Percentiles rank a stretch among this genome's conserved stretches.
Conservation (phyloP, 345 rosid genomes). For the Linum usitatissimum region DNA sequence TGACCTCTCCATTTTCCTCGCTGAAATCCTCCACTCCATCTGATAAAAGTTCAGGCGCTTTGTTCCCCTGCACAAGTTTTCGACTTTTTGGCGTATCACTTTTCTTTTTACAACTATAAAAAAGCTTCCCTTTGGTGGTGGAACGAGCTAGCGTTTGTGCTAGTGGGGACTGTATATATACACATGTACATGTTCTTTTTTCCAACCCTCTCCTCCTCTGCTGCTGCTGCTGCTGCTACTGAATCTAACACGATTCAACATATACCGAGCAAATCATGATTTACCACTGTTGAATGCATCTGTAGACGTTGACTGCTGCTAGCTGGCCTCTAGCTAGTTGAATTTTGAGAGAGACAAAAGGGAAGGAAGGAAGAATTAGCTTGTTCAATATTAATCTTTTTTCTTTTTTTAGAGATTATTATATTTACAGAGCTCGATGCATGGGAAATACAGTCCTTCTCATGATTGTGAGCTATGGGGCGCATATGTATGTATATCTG, state of each 20-base stretch:
- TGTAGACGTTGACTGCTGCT: no score
- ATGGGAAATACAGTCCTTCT: background rate
- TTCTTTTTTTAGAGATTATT: background rate
- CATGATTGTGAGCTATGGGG: background rate
- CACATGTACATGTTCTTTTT: background rate
- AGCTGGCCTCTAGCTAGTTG: no score
- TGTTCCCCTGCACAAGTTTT: slow-evolving; percentile 23
- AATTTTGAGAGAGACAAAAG: background rate
- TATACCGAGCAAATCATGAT: background rate
- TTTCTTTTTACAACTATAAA: background rate
- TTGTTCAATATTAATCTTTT: background rate
- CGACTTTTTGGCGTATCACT: background rate
- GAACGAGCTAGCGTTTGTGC: background rate
- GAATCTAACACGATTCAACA: background rate
- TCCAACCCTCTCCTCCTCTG: background rate
- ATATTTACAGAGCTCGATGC: background rate
- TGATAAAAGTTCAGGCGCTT: slow-evolving; percentile 26
- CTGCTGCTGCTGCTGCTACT: background rate
- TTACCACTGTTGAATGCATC: no score
- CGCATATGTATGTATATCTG: no score
- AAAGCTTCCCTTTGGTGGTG: background rate
- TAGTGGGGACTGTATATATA: background rate
- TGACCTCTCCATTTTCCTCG: background rate
- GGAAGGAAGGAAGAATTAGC: background rate
- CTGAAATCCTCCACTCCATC: slow-evolving; percentile 8